phyloP scores from a whole-genome alignment of 2,329 filamentous ascomycete species.

The Alternaria longipes region DNA sequence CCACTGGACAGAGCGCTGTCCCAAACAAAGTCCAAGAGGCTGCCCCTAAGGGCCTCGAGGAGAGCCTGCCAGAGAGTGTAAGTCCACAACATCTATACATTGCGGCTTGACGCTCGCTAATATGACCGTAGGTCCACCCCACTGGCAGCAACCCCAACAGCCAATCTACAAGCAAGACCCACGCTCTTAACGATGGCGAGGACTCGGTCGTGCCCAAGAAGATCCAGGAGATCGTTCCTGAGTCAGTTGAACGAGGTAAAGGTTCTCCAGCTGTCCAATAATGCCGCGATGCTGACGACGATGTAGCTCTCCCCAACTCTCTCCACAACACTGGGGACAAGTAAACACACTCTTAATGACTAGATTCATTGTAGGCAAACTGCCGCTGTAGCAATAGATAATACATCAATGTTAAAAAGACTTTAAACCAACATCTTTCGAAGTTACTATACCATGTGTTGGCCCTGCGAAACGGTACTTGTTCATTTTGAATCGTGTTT shows the following conservation, averaged over 20 bases:
- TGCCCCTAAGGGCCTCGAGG: constrained; percentile 51
- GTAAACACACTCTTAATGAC: background rate
- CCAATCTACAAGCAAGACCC: constrained; percentile 47
- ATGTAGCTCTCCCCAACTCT: constrained; percentile 49
- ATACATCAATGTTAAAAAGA: background rate
- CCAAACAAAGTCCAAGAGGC: constrained; percentile 53
- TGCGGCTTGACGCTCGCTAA: background rate
- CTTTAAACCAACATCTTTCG: background rate
- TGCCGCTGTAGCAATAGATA: background rate
- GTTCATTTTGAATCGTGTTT: background rate
- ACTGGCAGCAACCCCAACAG: constrained; percentile 49
- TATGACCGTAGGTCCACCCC: constrained; percentile 46
- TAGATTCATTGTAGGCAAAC: background rate
- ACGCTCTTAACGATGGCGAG: constrained; percentile 51
- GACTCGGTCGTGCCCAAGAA: constrained; percentile 55
- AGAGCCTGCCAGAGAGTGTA: constrained; percentile 52
- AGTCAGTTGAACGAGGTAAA: constrained; percentile 53
- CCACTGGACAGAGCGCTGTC: constrained; percentile 52
- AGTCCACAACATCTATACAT: constrained; percentile 1
- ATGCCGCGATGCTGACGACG: background rate
- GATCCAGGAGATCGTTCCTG: constrained; percentile 56
- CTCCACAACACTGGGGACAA: constrained; percentile 55
- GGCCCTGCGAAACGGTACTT: background rate
- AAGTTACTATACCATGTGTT: background rate
- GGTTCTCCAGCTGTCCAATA: background rate